These are phyloP conservation scores for Pezicula neosporulosa DNA, from an alignment of 2,329 filamentous ascomycete species.

Conservation along the genomic window DNA sequence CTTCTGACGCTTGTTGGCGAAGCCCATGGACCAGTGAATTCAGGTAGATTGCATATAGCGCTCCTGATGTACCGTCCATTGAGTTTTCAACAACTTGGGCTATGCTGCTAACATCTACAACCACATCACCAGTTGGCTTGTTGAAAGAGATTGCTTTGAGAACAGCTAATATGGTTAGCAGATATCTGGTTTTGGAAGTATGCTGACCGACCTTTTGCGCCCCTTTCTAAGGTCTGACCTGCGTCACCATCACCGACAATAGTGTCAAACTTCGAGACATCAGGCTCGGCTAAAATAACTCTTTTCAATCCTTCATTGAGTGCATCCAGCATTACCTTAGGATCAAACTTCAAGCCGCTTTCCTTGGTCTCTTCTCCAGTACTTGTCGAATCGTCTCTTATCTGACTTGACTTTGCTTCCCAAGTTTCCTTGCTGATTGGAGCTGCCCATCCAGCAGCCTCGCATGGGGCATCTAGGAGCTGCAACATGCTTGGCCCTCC, in stretches of 20 bases:
- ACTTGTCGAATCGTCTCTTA: slow-evolving; percentile 16
- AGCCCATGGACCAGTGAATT: slow-evolving; percentile 60
- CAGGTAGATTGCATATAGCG: slow-evolving; percentile 72
- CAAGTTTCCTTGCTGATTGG: slow-evolving; percentile 57
- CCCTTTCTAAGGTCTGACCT: slow-evolving; percentile 65
- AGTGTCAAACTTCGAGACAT: slow-evolving; percentile 65
- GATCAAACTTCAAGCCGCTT: slow-evolving; percentile 26
- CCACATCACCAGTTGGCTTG: slow-evolving; percentile 50
- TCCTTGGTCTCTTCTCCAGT: slow-evolving; percentile 28
- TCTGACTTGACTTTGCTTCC: slow-evolving; percentile 41
- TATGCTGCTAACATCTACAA: slow-evolving; percentile 56
- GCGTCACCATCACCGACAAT: slow-evolving; percentile 72
- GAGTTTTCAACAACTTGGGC: slow-evolving; percentile 61
- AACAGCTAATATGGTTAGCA: slow-evolving; percentile 31
- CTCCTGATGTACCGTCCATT: slow-evolving; percentile 76
- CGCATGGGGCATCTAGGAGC: slow-evolving; percentile 63
- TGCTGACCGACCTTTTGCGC: slow-evolving; percentile 49
- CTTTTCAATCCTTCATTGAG: slow-evolving; percentile 52
- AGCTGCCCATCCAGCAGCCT: slow-evolving; percentile 65
- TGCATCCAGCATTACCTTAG: slow-evolving; percentile 42
- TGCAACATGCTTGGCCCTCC: slow-evolving; percentile 52
- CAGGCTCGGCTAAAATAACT: slow-evolving; percentile 60
- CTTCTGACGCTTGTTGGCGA: slow-evolving; percentile 17
- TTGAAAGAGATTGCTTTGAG: slow-evolving; percentile 37
- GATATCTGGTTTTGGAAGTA: slow-evolving; percentile 14